phyloP scores from a whole-genome alignment of 2,329 filamentous ascomycete genomes.

The Cytospora piceicola region DNA sequence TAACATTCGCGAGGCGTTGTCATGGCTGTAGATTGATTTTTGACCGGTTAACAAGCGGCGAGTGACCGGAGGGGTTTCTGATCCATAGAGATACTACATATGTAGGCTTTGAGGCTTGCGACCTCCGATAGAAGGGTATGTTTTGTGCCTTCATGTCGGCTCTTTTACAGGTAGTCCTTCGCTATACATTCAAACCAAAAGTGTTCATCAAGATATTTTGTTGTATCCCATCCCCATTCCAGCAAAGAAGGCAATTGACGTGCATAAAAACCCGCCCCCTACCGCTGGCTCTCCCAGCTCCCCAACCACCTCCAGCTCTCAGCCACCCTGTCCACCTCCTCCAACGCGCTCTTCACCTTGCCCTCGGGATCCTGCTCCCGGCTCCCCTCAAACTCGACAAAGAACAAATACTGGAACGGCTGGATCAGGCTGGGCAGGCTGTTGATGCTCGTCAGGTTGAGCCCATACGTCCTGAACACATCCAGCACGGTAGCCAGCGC shows the following conservation, averaged over 20 bases:
- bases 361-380: slow-evolving; percentile 55
- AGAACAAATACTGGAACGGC: slow-evolving; percentile 92
- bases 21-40: background rate
- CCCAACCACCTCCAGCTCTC: slow-evolving; percentile 70
- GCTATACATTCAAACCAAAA: background rate
- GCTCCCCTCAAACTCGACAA: slow-evolving; percentile 83
- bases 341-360: slow-evolving; percentile 63
- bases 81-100: background rate
- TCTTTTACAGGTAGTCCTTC: background rate
- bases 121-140: background rate
- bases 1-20: slow-evolving; percentile 2
- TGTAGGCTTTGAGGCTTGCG: background rate
- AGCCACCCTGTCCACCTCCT: slow-evolving; percentile 60
- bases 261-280: background rate
- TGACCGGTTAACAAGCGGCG: background rate
- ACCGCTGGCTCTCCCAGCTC: slow-evolving; percentile 59
- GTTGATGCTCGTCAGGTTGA: slow-evolving; percentile 92
- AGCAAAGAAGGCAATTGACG: background rate
- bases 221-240: background rate
- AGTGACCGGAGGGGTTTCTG: background rate
- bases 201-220: background rate
- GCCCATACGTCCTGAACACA: slow-evolving; percentile 71
- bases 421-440: slow-evolving; percentile 75
- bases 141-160: background rate
- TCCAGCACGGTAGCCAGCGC: slow-evolving; percentile 79